Evolutionary conservation across 2,329 filamentous ascomycete species (phyloP), one percentile per base, ranked within the genome.

Genomic region (Xylariaceae sp.): DNA sequence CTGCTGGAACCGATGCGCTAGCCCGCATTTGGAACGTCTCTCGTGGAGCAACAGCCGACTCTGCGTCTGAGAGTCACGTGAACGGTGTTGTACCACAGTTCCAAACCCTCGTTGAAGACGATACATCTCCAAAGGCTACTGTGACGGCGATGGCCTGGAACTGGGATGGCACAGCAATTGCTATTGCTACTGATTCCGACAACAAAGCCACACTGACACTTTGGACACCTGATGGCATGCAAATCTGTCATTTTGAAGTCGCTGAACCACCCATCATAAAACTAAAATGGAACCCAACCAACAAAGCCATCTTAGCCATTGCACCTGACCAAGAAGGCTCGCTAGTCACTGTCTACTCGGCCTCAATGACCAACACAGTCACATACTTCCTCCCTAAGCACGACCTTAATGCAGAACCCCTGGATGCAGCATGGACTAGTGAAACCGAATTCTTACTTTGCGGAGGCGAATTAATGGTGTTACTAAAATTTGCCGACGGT

Each of bases 1-100:
- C 82, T 76, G 82, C 81, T 74, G 83, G 83, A 64, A 86, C 82
- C 69, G 83, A 86, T 75, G 81, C 83, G 72, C 81, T 86, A 81
- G 83, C 83, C 75, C 82, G 83, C 59, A 77, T 86, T 72, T 86
- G 83, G 83, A 84, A 80, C 57, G 70, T 86, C 61, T 78, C 79
- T 68, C 79, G 78, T 77, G 74, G 74, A 66, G 71, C 75, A 62
- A 72, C 73, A 60, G 64, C 74, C 55, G 72, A 76, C 71, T 70
- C 71, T 70, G 73, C 72, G 69, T 67, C 70, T 55, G 57, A 60
- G 31, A 66, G 67, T 75, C 75, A 77, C 74, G 75, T 77, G 73
- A 70, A 71, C 39, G 63, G 62, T 55, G 55, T 61, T 56, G 69
- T 69, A 56, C 73, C 72, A 47, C 71, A 73, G 45, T 77, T 72